A percentile compares a stretch with the other conserved stretches of the same genome.
Evolutionary conservation across 441 rosid genomes (phyloP).

Genomic region (Adansonia grandidieri): DNA sequence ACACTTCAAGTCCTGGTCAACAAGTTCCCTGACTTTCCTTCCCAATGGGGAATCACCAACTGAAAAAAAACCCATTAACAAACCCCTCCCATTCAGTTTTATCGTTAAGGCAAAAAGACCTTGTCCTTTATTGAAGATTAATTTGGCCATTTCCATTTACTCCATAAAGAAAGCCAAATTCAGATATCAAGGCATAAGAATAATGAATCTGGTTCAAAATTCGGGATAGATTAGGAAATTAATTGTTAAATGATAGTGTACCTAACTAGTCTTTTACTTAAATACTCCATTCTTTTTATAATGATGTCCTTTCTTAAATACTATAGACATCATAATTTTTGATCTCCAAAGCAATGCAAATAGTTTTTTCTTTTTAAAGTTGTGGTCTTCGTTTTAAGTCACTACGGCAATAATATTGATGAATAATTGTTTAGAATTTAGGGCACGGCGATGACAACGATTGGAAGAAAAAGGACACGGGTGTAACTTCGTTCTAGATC

Average conservation of each 20-base stretch:
- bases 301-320: not conserved
- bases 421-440: not conserved
- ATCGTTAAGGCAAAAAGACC: not conserved
- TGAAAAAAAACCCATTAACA: too few species aligned
- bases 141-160: not conserved
- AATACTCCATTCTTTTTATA: not conserved
- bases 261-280: not conserved
- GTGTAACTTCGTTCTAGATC: not conserved
- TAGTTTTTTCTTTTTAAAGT: not conserved
- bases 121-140: not conserved
- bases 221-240: conserved; percentile 1
- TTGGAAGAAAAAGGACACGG: not conserved
- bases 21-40: too few species aligned
- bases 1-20: too few species aligned
- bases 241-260: not conserved
- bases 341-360: not conserved
- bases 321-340: too few species aligned
- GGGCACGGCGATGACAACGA: not conserved
- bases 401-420: not conserved
- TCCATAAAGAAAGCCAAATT: not conserved
- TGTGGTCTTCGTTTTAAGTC: conserved; percentile 10
- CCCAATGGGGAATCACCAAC: too few species aligned
- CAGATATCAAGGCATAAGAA: not conserved
- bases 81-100: not conserved
- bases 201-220: conserved; percentile 16